A percentile compares a stretch with the other conserved stretches of the same genome.
phyloP scores from a whole-genome alignment of 176 grass and related monocot genomes.

The Ampelocalamus luodianensis region DNA sequence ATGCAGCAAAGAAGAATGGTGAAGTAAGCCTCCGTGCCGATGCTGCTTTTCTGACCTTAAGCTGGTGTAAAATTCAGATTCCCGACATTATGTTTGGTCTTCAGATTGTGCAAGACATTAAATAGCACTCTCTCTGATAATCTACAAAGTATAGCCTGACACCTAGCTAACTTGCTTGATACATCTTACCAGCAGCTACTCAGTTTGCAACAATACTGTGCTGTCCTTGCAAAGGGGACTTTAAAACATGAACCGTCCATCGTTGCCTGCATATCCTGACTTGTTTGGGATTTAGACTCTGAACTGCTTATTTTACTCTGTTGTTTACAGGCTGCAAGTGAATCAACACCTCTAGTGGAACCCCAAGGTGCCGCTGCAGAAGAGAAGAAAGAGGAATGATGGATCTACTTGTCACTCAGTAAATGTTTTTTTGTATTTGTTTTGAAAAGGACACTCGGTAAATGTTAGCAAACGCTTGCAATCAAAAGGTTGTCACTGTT shows the following conservation, averaged over 20 bases:
- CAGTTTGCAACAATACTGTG: not conserved
- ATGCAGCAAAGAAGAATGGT: constrained; percentile 36
- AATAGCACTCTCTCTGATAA: no score
- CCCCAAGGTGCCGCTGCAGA: constrained; percentile 19
- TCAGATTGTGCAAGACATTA: no score
- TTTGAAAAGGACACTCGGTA: not conserved
- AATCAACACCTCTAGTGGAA: constrained; percentile 41
- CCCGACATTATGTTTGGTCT: no score
- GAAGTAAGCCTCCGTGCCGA: constrained; percentile 47
- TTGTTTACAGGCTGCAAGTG: constrained; percentile 49
- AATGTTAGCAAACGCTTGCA: not conserved
- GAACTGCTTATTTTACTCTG: not conserved
- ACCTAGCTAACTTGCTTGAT: no score
- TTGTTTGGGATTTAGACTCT: not conserved
- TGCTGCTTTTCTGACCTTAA: not conserved
- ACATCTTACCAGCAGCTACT: no score
- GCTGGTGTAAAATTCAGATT: not conserved
- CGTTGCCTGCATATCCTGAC: not conserved
- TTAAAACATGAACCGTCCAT: not conserved
- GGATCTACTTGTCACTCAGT: not conserved
- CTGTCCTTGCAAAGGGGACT: not conserved
- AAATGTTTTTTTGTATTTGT: no score
- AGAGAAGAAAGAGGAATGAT: constrained; percentile 62
- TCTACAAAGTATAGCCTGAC: no score
- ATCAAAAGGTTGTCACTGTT: not conserved